Evolutionary conservation across 495 filamentous ascomycete genomes (phyloP).

Genomic region (Stereocaulon alpinum): DNA sequence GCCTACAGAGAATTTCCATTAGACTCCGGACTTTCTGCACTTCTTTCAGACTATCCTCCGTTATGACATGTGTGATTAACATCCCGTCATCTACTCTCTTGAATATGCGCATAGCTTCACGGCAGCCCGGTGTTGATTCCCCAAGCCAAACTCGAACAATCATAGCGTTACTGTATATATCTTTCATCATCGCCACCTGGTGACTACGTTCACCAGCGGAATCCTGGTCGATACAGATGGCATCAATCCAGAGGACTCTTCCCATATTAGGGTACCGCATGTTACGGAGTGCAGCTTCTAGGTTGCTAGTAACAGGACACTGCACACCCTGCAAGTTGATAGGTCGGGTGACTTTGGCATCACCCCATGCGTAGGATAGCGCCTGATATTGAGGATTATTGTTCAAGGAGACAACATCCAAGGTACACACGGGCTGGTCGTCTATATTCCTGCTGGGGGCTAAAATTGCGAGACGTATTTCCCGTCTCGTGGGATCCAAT

Average conservation of each 20-base stretch:
- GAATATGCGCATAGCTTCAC: too few species aligned
- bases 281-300: background rate
- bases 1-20: too few species aligned
- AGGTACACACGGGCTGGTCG: background rate
- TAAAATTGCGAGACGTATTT: background rate
- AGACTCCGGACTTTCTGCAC: too few species aligned
- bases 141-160: constrained; percentile 1
- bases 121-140: background rate
- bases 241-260: constrained; percentile 5
- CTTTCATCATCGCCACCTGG: background rate
- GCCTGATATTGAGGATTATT: constrained; percentile 7
- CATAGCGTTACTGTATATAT: background rate
- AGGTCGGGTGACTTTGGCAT: constrained; percentile 15
- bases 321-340: constrained; percentile 7
- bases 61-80: too few species aligned
- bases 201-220: background rate
- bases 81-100: too few species aligned
- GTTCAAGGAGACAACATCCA: constrained; percentile 4
- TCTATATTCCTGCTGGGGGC: background rate
- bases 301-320: constrained; percentile 6
- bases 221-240: constrained; percentile 8
- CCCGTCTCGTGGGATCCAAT: background rate
- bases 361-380: constrained; percentile 11
- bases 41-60: too few species aligned
- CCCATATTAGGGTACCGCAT: background rate